Evolutionary conservation across 768 basidiomycete species (phyloP).

Genomic region (Suillus fuscotomentosus): DNA sequence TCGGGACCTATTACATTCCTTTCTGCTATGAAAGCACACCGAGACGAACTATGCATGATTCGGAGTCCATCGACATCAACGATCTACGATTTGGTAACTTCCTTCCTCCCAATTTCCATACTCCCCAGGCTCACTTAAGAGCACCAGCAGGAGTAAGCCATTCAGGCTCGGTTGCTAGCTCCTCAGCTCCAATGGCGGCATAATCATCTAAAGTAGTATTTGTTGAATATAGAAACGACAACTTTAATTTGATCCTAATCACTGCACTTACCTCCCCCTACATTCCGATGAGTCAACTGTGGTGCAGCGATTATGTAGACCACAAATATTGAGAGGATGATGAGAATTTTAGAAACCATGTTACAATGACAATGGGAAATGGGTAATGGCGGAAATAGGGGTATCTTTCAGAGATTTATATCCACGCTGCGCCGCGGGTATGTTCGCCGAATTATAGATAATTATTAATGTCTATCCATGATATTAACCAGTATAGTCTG

Average conservation of each 20-base stretch:
- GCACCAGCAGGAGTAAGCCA: too few species aligned
- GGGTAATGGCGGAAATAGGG: neutral
- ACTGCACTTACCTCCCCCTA: neutral
- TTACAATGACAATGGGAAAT: neutral
- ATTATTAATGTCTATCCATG: neutral
- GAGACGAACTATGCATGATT: too few species aligned
- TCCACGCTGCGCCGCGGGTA: neutral
- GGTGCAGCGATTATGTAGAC: neutral
- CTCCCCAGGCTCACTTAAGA: too few species aligned
- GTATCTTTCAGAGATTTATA: neutral
- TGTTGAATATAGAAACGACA: neutral
- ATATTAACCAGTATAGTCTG: too few species aligned
- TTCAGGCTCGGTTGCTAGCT: too few species aligned
- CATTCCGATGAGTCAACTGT: neutral
- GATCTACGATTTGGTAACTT: too few species aligned
- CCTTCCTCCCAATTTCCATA: too few species aligned
- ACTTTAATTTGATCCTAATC: neutral
- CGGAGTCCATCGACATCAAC: too few species aligned
- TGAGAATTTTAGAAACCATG: neutral
- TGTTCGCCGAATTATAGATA: neutral
- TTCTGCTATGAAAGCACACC: too few species aligned
- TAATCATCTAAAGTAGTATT: neutral
- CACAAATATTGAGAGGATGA: neutral
- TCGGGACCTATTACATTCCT: too few species aligned
- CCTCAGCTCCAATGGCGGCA: neutral